A percentile compares a stretch with the other conserved stretches of the same genome.
These are phyloP conservation scores for Stemphylium vesicarium DNA, from an alignment of 2,329 filamentous ascomycete genomes.

Conservation along the genomic window DNA sequence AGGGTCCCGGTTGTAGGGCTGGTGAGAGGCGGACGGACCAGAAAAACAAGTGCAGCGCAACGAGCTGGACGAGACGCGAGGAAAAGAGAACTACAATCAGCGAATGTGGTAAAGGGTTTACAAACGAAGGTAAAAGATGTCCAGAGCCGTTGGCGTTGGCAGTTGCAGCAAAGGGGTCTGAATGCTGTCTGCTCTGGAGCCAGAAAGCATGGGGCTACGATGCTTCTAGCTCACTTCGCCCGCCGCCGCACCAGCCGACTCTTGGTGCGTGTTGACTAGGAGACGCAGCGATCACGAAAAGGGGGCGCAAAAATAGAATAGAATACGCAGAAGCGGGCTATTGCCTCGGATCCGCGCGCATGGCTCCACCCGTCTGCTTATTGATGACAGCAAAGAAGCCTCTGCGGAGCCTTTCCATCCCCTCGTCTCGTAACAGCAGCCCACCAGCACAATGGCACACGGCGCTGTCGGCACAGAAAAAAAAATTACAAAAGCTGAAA, in stretches of 20 bases:
- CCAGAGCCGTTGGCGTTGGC: constrained; percentile 31
- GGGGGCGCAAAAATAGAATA: constrained; percentile 32
- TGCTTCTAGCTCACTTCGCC: constrained; percentile 14
- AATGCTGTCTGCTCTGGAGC: constrained; percentile 18
- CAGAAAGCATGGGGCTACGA: constrained; percentile 11
- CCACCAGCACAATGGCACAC: no score
- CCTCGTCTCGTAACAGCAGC: no score
- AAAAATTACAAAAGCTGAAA: no score
- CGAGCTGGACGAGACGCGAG: neutral
- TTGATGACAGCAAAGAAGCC: constrained; percentile 10
- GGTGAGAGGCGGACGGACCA: constrained; percentile 19
- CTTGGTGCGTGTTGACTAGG: constrained; percentile 28
- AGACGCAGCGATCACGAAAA: constrained; percentile 22
- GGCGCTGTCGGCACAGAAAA: no score
- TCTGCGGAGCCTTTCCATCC: neutral
- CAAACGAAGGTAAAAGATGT: constrained; percentile 40
- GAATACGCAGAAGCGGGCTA: constrained; percentile 23
- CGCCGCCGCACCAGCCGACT: constrained; percentile 14
- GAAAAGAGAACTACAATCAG: constrained; percentile 33
- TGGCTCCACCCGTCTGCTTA: constrained; percentile 23
- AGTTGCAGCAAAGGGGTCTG: constrained; percentile 28
- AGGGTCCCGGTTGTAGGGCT: constrained; percentile 7
- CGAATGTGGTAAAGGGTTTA: constrained; percentile 36
- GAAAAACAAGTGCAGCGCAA: constrained; percentile 21
- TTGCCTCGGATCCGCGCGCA: constrained; percentile 13